A percentile compares a stretch with the other conserved stretches of the same genome.
Evolutionary conservation across 1,284 basidiomycete species (phyloP).

Genomic region (Sutorius eximius): DNA sequence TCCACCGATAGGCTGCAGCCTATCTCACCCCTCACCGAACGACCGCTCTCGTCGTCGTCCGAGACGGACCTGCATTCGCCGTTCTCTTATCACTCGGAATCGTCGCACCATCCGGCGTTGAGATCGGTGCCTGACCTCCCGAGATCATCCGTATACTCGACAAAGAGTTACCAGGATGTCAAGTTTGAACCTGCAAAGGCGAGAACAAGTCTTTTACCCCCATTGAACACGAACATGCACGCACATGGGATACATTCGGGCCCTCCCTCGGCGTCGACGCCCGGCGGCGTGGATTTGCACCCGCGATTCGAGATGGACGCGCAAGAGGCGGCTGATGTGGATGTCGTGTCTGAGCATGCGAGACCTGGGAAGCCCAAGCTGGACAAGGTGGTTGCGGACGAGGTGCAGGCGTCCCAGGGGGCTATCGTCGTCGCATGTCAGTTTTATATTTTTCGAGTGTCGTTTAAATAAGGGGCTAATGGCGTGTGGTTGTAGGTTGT

Average conservation of each 20-base stretch:
- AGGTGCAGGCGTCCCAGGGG: constrained; percentile 58
- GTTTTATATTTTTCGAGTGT: constrained; percentile 25
- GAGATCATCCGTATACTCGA: neutral
- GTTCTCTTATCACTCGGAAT: constrained; percentile 11
- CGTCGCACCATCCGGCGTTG: constrained; percentile 1
- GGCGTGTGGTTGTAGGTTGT: constrained; percentile 48
- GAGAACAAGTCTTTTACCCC: constrained; percentile 12
- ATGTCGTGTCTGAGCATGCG: constrained; percentile 66
- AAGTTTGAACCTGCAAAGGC: constrained; percentile 33
- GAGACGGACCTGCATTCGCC: constrained; percentile 18
- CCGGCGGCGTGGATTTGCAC: neutral
- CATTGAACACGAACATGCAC: neutral
- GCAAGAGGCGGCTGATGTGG: constrained; percentile 68
- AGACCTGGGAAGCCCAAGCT: constrained; percentile 75
- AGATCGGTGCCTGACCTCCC: neutral
- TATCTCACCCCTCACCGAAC: constrained; percentile 22
- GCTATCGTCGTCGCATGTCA: constrained; percentile 67
- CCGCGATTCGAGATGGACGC: constrained; percentile 57
- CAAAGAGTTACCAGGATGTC: constrained; percentile 11
- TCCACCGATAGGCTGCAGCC: constrained; percentile 25
- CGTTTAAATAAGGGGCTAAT: too few relatives aligned
- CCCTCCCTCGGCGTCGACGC: constrained; percentile 8
- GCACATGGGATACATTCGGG: neutral
- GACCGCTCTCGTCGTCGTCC: constrained; percentile 11
- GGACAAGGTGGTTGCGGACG: constrained; percentile 64